phyloP scores from a whole-genome alignment of 768 basidiomycete species.

The Mrakia blollopis region DNA sequence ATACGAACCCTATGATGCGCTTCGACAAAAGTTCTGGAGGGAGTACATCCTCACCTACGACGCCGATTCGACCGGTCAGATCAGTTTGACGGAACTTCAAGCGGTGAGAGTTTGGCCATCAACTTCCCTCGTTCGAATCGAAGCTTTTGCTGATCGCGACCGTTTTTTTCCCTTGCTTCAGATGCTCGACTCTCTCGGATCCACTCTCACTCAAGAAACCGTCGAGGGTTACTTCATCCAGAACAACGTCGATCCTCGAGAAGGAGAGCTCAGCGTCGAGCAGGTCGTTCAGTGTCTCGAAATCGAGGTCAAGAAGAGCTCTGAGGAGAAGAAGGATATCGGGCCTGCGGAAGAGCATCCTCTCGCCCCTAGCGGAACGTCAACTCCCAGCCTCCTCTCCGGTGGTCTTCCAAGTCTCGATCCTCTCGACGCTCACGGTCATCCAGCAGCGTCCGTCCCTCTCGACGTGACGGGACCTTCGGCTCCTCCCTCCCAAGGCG shows the following conservation, averaged over 20 bases:
- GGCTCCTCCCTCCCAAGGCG: neutral
- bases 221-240: constrained; percentile 75
- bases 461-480: constrained; percentile 20
- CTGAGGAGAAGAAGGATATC: constrained; percentile 64
- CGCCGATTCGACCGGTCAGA: constrained; percentile 65
- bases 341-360: constrained; percentile 48
- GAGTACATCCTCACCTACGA: constrained; percentile 87
- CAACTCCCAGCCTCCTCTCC: neutral
- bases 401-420: constrained; percentile 14
- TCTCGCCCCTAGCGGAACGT: neutral
- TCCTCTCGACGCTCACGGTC: neutral
- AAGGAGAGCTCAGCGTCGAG: constrained; percentile 69
- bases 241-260: constrained; percentile 57
- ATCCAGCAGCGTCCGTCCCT: neutral
- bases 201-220: constrained; percentile 75
- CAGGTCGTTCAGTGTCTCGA: constrained; percentile 83
- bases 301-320: constrained; percentile 67
- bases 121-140: neutral
- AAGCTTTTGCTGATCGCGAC: neutral
- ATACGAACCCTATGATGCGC: constrained; percentile 69
- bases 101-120: constrained; percentile 3
- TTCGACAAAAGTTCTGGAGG: constrained; percentile 66
- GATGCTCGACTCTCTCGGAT: constrained; percentile 95
- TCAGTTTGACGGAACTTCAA: constrained; percentile 67
- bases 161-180: constrained; percentile 47